A percentile compares a stretch with the other conserved stretches of the same genome.
Evolutionary conservation across 2,329 filamentous ascomycete genomes (phyloP).

Genomic region (Botrytis cinerea): DNA sequence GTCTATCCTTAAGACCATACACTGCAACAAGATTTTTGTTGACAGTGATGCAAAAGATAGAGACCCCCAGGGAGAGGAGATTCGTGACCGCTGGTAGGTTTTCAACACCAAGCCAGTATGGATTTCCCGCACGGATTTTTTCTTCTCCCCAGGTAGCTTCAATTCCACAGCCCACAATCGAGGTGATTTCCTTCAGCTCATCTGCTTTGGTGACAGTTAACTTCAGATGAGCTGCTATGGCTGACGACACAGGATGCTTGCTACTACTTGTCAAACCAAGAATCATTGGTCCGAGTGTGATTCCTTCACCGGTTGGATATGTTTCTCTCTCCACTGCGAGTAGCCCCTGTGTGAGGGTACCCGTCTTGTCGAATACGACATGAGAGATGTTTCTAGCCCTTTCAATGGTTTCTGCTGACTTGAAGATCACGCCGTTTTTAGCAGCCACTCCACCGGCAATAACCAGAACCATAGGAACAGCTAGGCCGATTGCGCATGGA

Average conservation of each 20-base stretch:
- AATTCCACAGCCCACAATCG: constrained; percentile 51
- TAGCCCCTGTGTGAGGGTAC: constrained; percentile 66
- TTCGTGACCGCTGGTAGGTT: no score
- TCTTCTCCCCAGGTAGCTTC: constrained; percentile 36
- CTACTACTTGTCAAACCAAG: constrained; percentile 41
- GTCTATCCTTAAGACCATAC: no score
- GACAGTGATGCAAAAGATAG: no score
- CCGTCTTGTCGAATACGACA: constrained; percentile 80
- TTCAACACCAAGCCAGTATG: no score
- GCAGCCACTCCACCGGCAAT: constrained; percentile 69
- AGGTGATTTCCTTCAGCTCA: constrained; percentile 19
- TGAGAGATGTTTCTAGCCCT: constrained; percentile 60
- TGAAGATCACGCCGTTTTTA: constrained; percentile 66
- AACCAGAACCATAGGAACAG: constrained; percentile 74
- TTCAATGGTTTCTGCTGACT: constrained; percentile 65
- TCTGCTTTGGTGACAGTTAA: constrained; percentile 34
- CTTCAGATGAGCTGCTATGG: constrained; percentile 43
- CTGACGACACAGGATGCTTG: constrained; percentile 32
- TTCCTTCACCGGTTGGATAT: constrained; percentile 39
- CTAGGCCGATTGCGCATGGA: constrained; percentile 72
- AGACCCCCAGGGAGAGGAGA: no score
- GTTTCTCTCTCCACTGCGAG: constrained; percentile 48
- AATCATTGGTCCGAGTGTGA: constrained; percentile 35
- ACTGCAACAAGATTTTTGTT: no score
- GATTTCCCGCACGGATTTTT: no score